Evolutionary conservation across 768 basidiomycete genomes (phyloP).

Genomic region (Leccinum olivaceopallidum): DNA sequence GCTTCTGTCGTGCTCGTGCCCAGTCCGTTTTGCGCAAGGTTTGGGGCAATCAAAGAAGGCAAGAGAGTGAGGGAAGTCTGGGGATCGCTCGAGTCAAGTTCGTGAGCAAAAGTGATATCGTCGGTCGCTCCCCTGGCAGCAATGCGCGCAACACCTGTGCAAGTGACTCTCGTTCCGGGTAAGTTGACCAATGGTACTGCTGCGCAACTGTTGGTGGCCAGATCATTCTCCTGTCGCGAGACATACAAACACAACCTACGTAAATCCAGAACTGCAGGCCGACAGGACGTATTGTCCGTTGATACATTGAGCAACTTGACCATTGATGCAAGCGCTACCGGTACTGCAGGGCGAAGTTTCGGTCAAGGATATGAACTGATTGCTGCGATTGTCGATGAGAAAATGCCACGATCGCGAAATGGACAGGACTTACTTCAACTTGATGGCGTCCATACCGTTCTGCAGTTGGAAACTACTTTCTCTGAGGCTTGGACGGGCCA

Average conservation of each 20-base stretch:
- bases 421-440: constrained; percentile 42
- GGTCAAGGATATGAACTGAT: constrained; percentile 21
- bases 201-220: constrained; percentile 15
- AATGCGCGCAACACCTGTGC: constrained; percentile 50
- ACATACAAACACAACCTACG: constrained; percentile 10
- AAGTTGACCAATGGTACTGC: constrained; percentile 53
- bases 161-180: constrained; percentile 51
- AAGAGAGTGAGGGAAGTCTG: constrained; percentile 40
- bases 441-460: constrained; percentile 44
- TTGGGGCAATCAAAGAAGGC: constrained; percentile 50
- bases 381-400: constrained; percentile 39
- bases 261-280: constrained; percentile 19
- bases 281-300: constrained; percentile 38
- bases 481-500: constrained; percentile 38
- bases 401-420: constrained; percentile 49
- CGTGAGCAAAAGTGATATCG: constrained; percentile 20
- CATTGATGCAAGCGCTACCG: constrained; percentile 49
- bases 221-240: neutral
- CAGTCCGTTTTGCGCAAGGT: constrained; percentile 55
- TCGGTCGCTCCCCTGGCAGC: constrained; percentile 35
- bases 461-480: constrained; percentile 35
- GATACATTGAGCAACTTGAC: constrained; percentile 57
- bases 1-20: constrained; percentile 26
- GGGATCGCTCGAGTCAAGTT: constrained; percentile 15
- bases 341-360: constrained; percentile 36